Evolutionary conservation across 306 rosid genomes (phyloP).

Genomic region (Quercus wislizeni): DNA sequence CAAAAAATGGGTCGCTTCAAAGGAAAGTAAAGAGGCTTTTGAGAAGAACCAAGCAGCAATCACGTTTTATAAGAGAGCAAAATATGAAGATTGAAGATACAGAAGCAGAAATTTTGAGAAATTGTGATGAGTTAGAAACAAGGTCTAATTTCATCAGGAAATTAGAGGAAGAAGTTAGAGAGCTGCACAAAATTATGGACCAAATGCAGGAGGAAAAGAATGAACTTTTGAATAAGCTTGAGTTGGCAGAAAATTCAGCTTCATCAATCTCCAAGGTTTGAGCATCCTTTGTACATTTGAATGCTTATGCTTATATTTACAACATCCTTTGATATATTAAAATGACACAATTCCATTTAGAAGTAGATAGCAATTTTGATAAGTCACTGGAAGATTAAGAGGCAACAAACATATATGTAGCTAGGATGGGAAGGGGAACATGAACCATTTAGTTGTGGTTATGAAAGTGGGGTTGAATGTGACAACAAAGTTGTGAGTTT

Average conservation of each 20-base stretch:
- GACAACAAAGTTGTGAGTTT: neutral
- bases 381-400: too few species aligned
- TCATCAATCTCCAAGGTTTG: conserved; percentile 36
- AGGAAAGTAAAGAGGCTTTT: conserved; percentile 43
- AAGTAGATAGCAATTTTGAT: too few species aligned
- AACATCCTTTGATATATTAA: neutral
- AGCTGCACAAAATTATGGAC: conserved; percentile 37
- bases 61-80: conserved; percentile 36
- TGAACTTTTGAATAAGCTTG: conserved; percentile 40
- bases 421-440: too few species aligned
- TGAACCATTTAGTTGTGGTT: neutral
- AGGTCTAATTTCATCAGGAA: conserved; percentile 28
- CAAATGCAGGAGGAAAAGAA: conserved; percentile 48
- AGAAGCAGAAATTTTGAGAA: conserved; percentile 46
- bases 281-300: neutral
- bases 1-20: conserved; percentile 44
- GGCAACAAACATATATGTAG: too few species aligned
- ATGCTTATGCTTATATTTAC: neutral
- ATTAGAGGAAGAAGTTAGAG: conserved; percentile 48
- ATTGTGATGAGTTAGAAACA: conserved; percentile 34
- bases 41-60: conserved; percentile 44
- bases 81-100: conserved; percentile 42
- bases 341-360: too few species aligned
- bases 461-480: neutral
- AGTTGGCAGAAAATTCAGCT: conserved; percentile 35